Percentiles rank a stretch among this genome's conserved stretches.
Conservation (phyloP, 2,329 filamentous ascomycete species). For the Pseudocercospora fijiensis region DNA sequence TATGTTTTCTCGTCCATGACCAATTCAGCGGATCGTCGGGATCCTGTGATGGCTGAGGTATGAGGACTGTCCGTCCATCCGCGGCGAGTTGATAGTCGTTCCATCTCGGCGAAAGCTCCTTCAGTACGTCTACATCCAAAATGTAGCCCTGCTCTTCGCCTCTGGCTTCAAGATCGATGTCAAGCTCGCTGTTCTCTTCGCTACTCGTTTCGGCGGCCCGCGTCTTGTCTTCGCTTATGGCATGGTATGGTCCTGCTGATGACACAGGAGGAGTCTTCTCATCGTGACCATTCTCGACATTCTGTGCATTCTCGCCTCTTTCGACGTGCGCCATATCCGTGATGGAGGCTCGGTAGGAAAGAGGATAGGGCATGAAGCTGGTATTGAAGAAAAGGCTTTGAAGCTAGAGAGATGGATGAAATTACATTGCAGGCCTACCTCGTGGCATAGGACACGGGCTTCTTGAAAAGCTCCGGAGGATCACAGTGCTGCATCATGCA, state of each 20-base stretch:
- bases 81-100: constrained; percentile 40
- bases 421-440: constrained; percentile 4
- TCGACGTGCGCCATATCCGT: neutral
- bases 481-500: neutral
- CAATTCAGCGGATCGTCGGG: constrained; percentile 30
- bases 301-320: neutral
- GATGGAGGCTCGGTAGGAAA: neutral
- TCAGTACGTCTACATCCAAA: constrained; percentile 35
- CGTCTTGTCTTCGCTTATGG: neutral
- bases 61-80: constrained; percentile 25
- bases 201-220: neutral
- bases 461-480: neutral
- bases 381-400: neutral
- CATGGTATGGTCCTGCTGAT: neutral
- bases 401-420: neutral
- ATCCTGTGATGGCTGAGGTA: constrained; percentile 27
- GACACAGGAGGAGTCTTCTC: neutral
- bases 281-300: neutral
- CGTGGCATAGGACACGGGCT: neutral
- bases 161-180: constrained; percentile 26
- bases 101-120: constrained; percentile 41
- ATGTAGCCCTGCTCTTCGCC: constrained; percentile 38
- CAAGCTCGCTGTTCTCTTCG: constrained; percentile 10
- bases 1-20: constrained; percentile 42
- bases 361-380: constrained; percentile 6